These are phyloP conservation scores for Rosa chinensis DNA, from an alignment of 306 rosid genomes.

Conservation along the genomic window DNA sequence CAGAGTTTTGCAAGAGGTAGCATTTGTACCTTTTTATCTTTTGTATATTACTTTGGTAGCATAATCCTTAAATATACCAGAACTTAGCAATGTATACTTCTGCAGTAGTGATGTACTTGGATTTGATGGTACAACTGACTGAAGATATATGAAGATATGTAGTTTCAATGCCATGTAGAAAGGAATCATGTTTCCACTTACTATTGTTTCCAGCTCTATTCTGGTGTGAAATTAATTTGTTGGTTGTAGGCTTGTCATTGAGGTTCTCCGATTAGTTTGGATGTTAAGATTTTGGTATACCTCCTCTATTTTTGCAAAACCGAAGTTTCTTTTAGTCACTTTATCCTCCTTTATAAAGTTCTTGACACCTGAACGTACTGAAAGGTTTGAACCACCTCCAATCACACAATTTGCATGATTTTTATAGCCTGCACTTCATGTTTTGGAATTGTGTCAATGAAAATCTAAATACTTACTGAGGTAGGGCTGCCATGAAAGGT, in stretches of 20 bases:
- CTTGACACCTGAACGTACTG: neutral
- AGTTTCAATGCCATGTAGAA: neutral
- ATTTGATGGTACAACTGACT: neutral
- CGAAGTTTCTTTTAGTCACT: neutral
- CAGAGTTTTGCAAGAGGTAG: slow-evolving; percentile 67
- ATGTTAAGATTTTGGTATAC: neutral
- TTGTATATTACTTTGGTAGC: neutral
- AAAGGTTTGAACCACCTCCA: neutral
- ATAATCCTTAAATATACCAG: neutral
- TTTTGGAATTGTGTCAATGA: neutral
- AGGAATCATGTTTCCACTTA: neutral
- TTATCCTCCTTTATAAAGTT: neutral
- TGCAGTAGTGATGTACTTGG: neutral
- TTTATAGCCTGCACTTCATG: neutral
- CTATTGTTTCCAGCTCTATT: neutral
- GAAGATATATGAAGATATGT: neutral
- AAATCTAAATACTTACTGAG: neutral
- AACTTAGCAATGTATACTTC: neutral
- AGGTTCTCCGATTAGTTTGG: neutral
- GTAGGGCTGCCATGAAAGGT: neutral
- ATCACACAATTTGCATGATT: neutral
- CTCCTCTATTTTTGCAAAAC: neutral
- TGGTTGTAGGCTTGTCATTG: neutral
- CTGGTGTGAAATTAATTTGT: neutral
- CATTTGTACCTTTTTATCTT: neutral